Evolutionary conservation across 345 rosid species (phyloP).

Genomic region (Aquilaria sinensis): DNA sequence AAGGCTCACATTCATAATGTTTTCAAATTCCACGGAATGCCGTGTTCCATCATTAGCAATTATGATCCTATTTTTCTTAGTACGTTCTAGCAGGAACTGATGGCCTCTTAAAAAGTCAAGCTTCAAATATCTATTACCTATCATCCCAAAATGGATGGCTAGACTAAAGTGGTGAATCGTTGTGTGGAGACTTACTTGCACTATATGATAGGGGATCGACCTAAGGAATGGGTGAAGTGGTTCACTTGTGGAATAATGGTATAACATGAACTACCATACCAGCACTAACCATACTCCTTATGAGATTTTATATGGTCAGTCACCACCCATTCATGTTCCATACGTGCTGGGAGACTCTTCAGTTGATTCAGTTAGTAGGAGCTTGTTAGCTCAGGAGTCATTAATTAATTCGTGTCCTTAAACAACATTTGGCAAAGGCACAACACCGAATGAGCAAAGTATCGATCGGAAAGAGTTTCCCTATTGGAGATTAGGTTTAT

Average conservation of each 20-base stretch:
- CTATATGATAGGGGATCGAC: not conserved
- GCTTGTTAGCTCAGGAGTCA: no score
- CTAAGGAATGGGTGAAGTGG: not conserved
- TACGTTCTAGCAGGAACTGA: not conserved
- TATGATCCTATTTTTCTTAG: not conserved
- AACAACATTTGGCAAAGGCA: no score
- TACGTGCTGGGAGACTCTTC: no score
- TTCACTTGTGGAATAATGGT: not conserved
- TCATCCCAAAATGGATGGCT: not conserved
- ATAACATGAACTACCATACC: no score
- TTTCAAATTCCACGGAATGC: not conserved
- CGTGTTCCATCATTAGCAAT: not conserved
- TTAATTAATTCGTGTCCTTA: no score
- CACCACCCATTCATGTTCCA: not conserved
- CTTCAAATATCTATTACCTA: not conserved
- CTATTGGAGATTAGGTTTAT: no score
- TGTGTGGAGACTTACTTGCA: constrained; percentile 5
- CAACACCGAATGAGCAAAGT: no score
- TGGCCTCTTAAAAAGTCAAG: not conserved
- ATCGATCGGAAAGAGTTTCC: no score
- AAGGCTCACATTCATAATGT: not conserved
- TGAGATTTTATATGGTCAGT: no score
- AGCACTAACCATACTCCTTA: no score
- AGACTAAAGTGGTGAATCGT: not conserved
- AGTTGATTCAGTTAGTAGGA: no score